Evolutionary conservation across 805 yeast genomes (phyloP).

Genomic region (Kodamaea kakaduensis): DNA sequence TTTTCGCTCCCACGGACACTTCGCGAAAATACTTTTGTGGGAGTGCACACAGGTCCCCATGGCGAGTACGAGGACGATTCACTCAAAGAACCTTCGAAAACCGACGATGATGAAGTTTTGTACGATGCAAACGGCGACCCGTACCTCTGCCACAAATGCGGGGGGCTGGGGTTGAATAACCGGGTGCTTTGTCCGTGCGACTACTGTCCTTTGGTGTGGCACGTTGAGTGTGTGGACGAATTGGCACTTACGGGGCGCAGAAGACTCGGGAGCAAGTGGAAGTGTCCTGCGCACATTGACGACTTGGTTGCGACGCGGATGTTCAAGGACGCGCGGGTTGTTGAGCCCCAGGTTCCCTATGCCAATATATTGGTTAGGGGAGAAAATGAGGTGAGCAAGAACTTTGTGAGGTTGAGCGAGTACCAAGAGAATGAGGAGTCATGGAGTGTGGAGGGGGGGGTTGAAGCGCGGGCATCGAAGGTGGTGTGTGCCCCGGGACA

Average conservation of each 20-base stretch:
- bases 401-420: conserved; percentile 2
- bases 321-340: conserved; percentile 46
- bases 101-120: conserved; percentile 47
- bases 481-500: conserved; percentile 18
- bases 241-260: conserved; percentile 72
- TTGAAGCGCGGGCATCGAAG: conserved; percentile 19
- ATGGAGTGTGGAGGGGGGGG: conserved; percentile 15
- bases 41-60: conserved; percentile 59
- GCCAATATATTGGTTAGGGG: conserved; percentile 6
- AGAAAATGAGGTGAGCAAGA: background rate
- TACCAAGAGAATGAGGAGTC: background rate
- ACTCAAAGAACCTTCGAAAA: conserved; percentile 44
- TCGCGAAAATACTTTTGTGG: conserved; percentile 62
- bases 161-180: conserved; percentile 55
- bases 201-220: conserved; percentile 81
- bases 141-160: conserved; percentile 72
- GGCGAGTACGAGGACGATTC: conserved; percentile 67
- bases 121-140: conserved; percentile 68
- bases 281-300: conserved; percentile 82
- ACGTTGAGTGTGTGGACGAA: conserved; percentile 77
- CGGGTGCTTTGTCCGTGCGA: conserved; percentile 70
- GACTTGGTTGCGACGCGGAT: conserved; percentile 33
- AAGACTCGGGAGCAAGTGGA: conserved; percentile 71
- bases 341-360: conserved; percentile 43
- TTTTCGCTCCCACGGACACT: conserved; percentile 60